Evolutionary conservation across 2,329 filamentous ascomycete genomes (phyloP), one percentile per base, ranked within the genome.

Genomic region (Aaosphaeria arxii): DNA sequence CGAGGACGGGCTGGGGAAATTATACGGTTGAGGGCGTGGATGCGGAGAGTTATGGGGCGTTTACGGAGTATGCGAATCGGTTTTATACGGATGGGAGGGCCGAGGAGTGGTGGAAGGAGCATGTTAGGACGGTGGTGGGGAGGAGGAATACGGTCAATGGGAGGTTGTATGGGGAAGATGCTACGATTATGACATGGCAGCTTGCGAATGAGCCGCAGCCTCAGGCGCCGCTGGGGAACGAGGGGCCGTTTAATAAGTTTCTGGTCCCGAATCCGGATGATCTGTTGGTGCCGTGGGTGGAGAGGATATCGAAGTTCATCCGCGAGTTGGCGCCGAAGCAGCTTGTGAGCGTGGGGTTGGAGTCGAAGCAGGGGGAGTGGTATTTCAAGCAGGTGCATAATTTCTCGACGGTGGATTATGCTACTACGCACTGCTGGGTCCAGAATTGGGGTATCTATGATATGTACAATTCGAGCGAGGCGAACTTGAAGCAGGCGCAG

Each of bases 171-270:
- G 66, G 51, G 5, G 62, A 71, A 31, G 69, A 71, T 48, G 59
- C 70, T 0, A 69, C 69, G 1, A 64, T 72, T 44, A 72, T 72
- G 69, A 71, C 70, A 11, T 72, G 70, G 69, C 66, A 72, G 48
- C 55, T 71, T 6, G 70, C 70, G 30, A 72, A 72, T 43, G 70
- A 72, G 47, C 70, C 70, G 4, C 70, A 72, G 42, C 58, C 61
- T 4, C 56, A 59, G 5, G 55, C 61, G 6, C 45, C 56, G 28
- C 48, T 61, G 2, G 58, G 58, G 7, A 64, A 61, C 44, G 51
- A 59, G 6, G 65, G 65, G 2, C 54, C 53, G n/a, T 62, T 64
- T 50, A 49, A 50, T 28, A 52, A 70, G n/a, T 57, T 53, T 42
- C 52, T 63, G 4, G 51, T 53, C 5, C 54, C 62, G 0, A 67